These are phyloP conservation scores for Nannochloropsis salina DNA, from an alignment of 108 stramenopile genomes.

Conservation along the genomic window DNA sequence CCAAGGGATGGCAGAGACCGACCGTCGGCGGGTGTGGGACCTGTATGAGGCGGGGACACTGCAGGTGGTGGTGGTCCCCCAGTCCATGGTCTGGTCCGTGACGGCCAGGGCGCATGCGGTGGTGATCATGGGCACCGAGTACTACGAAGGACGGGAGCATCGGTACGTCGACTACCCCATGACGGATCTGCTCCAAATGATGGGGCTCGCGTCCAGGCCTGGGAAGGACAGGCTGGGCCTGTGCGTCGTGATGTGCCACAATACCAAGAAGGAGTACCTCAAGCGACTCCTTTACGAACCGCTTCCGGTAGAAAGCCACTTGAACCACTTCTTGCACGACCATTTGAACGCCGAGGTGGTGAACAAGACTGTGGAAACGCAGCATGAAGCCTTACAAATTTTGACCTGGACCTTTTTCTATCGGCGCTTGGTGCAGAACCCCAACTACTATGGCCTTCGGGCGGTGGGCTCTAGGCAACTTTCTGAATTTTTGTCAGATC, in stretches of 20 bases:
- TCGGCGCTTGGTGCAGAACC: constrained; percentile 91
- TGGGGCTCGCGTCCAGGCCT: constrained; percentile 65
- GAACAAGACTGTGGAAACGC: constrained; percentile 80
- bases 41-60: constrained; percentile 57
- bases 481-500: constrained; percentile 96
- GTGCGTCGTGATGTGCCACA: constrained; percentile 82
- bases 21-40: constrained; percentile 64
- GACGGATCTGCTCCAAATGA: constrained; percentile 85
- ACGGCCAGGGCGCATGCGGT: constrained; percentile 67
- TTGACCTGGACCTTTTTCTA: constrained; percentile 97
- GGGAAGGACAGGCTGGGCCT: constrained; percentile 63
- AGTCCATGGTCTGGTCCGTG: constrained; percentile 77
- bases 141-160: constrained; percentile 80
- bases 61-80: constrained; percentile 74
- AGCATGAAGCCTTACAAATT: constrained; percentile 97
- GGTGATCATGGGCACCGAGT: constrained; percentile 90
- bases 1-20: constrained; percentile 72
- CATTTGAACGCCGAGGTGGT: constrained; percentile 92
- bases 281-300: constrained; percentile 84
- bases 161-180: constrained; percentile 90
- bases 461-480: constrained; percentile 80
- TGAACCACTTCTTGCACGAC: constrained; percentile 91
- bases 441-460: constrained; percentile 94
- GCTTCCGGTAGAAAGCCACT: constrained; percentile 91
- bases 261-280: constrained; percentile 84